Base-by-base conservation (phyloP, 768 basidiomycete genomes). In the Sistotremastrum niveocremeum region DNA sequence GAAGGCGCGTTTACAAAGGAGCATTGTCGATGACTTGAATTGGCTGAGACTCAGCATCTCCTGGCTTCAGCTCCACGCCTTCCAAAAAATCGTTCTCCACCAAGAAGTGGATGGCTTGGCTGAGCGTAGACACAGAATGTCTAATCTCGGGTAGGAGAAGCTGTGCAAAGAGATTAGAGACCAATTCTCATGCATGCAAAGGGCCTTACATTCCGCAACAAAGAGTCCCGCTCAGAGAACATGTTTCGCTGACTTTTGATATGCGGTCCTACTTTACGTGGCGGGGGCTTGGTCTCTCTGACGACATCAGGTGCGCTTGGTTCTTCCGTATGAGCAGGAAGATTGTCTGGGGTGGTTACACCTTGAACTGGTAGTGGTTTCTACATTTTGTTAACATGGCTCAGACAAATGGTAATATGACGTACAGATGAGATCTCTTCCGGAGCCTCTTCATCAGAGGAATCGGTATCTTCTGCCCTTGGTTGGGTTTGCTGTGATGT, bases 61-160 rank as follows among this genome's bases (percentile, higher is more conserved):
- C 93, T 10, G 85, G 82, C 39, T 69, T 73, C 30, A 83, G 61
- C 60, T 95, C 93, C 2, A 94, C 87, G 32, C 74, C 74, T 39
- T 70, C 66, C 34, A 97, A 64, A 62, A 93, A 89, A 56, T 90
- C 80, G 52, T 97, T 95, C 50, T 85, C 84, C 1, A 87, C 89
- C 11, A 94, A 61, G 61, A 95, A 97, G 32, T 74, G 78, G 51
- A 95, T 86, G 4, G 86, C 88, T 60, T 97, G 93, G 0, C 90
- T 90, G 4, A 97, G 70, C 60, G 91, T 91, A 2, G 89, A 93
- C 4, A 91, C 73, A 0, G 91, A 93, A 52, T 85, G 71, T 31
- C 82, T 77, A 36, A 94, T 90, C 58, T 94, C 90, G 8, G 83
- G 85, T 12, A 82, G 66, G 4, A 95, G 70, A 8, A 95, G 65